Evolutionary conservation across 192 early-diverging fungal genomes (phyloP), one percentile per base, ranked within the genome.

Genomic region (Entophlyctis helioformis): DNA sequence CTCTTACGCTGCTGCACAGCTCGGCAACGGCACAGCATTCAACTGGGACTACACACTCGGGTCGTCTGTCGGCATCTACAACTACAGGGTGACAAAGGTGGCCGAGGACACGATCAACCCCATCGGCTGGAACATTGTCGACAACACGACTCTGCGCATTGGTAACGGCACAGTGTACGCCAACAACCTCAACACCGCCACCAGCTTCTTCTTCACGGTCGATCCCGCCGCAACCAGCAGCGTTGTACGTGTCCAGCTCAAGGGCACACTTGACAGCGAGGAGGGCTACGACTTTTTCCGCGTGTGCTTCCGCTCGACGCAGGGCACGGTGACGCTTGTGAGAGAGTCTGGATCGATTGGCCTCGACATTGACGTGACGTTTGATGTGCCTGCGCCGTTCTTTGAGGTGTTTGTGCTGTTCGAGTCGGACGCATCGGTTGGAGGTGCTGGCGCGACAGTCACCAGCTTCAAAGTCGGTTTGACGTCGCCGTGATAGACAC

Each of bases 51-150:
- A 22, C 16, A 23, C 10, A 15, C 37, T n/a, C 24, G 20, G 2
- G 2, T 16, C 10, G n/a, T 47, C 13, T 31, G 45, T 23, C 39
- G 53, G 20, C 29, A 24, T 43, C 32, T 43, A 54, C 53, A 54
- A 25, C 27, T 12, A 11, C 29, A 29, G 12, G 4, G 39, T 36
- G 18, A 10, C 43, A 7, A 13, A 44, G 10, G 21, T 9, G 10
- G 16, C 21, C 10, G 44, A 44, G 0, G 39, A 34, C 23, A 6
- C 19, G 10, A 6, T 47, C 32, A 32, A 38, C 22, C 34, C 7
- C 33, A 36, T 2, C 20, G 22, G 13, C 29, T 11, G 4, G 6
- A 22, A 22, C 4, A 22, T 22, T n/a, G 16, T n/a, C 18, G 38
- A 8, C 38, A n/a, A 20, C 33, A 36, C 4, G 2, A 35, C 16